Base-by-base conservation (phyloP, 2,329 filamentous ascomycete genomes). In the Fusarium armeniacum region DNA sequence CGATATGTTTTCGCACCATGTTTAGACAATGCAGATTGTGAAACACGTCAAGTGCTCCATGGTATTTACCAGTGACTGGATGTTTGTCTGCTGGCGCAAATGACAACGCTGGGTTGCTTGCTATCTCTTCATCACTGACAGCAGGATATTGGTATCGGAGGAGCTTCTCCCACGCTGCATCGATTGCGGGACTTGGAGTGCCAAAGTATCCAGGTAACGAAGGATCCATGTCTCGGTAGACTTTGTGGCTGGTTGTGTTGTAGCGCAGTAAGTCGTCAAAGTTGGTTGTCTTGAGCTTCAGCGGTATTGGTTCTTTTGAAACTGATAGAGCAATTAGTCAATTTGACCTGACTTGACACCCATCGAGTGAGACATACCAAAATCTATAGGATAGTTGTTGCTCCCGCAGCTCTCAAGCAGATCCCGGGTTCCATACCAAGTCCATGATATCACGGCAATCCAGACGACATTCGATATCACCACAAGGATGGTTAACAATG, bases 11-110 rank as follows among this genome's bases (percentile, higher is more conserved):
- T 26, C 47, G 33, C 18, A 51, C 33, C 47, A 51, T 51, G 22
- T 51, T 51, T 18, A 51, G 33, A 40, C 47, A 51, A 16, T 51
- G 47, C 24, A 51, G 47, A 16, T 51, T 51, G n/a, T 51, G 47
- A 36, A 51, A 51, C 33, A 51, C 47, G 33, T 51, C 47, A 24
- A 51, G 33, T 11, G 47, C 47, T 7, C 47, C 49, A 20, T 51
- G n/a, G 18, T 51, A 51, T 40, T 51, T 12, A 15, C 49, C 49
- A 40, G 49, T 51, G 13, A 40, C 26, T 20, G 33, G 49, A 10
- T 51, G 33, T 18, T 20, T 28, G 10, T 51, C 49, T 28, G 26
- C 30, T 18, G 49, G 11, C 11, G n/a, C 28, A 20, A 51, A 51
- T 11, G 49, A 51, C 26, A 51, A 35, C 16, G 49, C 49, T 28